phyloP scores from a whole-genome alignment of 169 alveolate species.

The Eimeria necatrix region DNA sequence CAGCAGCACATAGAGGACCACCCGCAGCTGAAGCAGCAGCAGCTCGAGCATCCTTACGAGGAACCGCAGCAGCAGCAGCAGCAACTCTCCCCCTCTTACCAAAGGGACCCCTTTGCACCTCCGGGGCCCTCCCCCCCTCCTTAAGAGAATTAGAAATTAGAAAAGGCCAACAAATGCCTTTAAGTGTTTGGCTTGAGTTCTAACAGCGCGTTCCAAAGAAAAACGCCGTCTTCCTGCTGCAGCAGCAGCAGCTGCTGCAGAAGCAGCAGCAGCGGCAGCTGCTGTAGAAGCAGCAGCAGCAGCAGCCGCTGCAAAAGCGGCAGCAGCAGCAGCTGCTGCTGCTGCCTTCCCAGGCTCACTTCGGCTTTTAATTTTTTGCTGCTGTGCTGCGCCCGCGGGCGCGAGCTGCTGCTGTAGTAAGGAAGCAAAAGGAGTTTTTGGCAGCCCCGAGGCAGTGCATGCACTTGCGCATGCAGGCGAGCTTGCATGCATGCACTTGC shows the following conservation, averaged over 20 bases:
- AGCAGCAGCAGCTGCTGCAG: not conserved
- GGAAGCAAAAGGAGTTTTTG: too few relatives aligned
- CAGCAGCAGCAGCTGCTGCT: too few relatives aligned
- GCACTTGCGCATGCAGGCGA: too few relatives aligned
- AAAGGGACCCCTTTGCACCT: slow-evolving; percentile 54
- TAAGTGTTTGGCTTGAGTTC: too few relatives aligned
- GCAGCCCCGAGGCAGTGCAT: too few relatives aligned
- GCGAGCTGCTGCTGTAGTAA: too few relatives aligned
- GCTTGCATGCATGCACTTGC: too few relatives aligned
- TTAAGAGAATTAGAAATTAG: not conserved
- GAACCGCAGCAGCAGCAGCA: slow-evolving; percentile 46
- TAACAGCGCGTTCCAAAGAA: not conserved
- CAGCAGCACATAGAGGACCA: slow-evolving; percentile 48
- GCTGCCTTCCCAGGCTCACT: too few relatives aligned
- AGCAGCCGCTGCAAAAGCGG: not conserved
- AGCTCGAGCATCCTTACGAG: slow-evolving; percentile 23
- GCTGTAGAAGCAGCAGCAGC: slow-evolving; percentile 21
- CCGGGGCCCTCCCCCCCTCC: not conserved
- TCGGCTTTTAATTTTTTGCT: too few relatives aligned
- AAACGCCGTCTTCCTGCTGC: not conserved
- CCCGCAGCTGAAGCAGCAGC: slow-evolving; percentile 57
- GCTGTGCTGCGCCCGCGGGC: too few relatives aligned
- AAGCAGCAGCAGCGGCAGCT: not conserved
- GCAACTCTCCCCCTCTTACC: slow-evolving; percentile 45
- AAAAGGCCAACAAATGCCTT: not conserved